These are phyloP conservation scores for Phylloporus rhodoxanthus DNA, from an alignment of 768 basidiomycete genomes.

Conservation along the genomic window DNA sequence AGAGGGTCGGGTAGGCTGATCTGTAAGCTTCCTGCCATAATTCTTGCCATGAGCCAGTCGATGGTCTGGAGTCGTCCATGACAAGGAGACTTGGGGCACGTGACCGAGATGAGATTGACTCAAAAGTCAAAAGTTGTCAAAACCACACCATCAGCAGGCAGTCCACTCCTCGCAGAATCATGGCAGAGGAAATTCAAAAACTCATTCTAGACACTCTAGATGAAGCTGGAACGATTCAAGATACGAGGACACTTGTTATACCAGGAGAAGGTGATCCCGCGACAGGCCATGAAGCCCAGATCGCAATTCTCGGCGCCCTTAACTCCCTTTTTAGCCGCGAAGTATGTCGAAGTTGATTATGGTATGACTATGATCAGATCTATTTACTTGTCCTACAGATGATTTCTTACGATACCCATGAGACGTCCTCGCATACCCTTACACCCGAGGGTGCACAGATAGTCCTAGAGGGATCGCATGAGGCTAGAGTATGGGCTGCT, in stretches of 20 bases:
- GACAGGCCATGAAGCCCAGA: constrained; percentile 70
- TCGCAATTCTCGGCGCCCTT: constrained; percentile 79
- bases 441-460: constrained; percentile 83
- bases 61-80: constrained; percentile 13
- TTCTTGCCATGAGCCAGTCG: constrained; percentile 19
- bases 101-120: constrained; percentile 21
- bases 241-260: constrained; percentile 63
- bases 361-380: constrained; percentile 2
- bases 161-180: constrained; percentile 23
- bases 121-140: background rate
- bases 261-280: constrained; percentile 58
- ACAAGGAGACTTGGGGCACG: constrained; percentile 4
- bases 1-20: constrained; percentile 49
- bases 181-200: constrained; percentile 78
- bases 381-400: constrained; percentile 48
- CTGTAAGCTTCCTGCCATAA: constrained; percentile 64
- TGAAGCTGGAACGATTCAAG: constrained; percentile 46
- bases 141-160: background rate
- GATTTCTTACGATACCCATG: constrained; percentile 75
- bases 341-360: constrained; percentile 38
- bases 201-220: constrained; percentile 72
- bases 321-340: constrained; percentile 87
- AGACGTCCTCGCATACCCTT: constrained; percentile 64
- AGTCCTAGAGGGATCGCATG: constrained; percentile 80
- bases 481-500: constrained; percentile 89